Base-by-base conservation (phyloP, 2,329 filamentous ascomycete genomes). In the Neurospora sp. region DNA sequence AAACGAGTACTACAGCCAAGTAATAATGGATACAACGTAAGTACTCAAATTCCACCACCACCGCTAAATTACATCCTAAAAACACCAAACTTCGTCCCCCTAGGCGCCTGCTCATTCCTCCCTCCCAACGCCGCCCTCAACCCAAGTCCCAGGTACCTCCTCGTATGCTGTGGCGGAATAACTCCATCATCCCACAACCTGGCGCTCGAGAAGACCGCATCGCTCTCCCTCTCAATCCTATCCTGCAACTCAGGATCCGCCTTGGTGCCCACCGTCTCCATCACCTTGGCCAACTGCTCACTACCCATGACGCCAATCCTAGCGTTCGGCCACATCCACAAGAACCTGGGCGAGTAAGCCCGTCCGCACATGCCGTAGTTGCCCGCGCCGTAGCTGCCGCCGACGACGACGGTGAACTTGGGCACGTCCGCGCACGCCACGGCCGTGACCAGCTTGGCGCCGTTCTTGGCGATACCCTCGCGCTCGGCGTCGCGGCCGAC, bases 341-440 rank as follows among this genome's bases (percentile, higher is more conserved):
- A 81, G 80, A 98, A 93, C 13, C 93, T 85, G 0, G 95, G 95
- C n/a, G 88, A 89, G 80, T 97, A 99, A 1, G 96, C 95, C 68
- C 96, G 87, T 28, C 96, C 96, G 78, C 93, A 98, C 96, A 99
- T 99, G 76, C 95, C 96, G 78, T 99, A 99, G 80, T 98, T 99
- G 4, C 96, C 96, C 8, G 95, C 95, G 71, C 95, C 95, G 74
- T 96, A 96, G 79, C 91, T 94, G 38, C 91, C 92, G 33, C 96
- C 96, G n/a, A 97, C 90, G 0, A 99, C 92, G 17, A 99, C 93
- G 0, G 96, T 99, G 78, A 98, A 95, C 80, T 99, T 98, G 74
- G 96, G 95, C 58, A 98, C 95, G 74, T 96, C 89, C 4, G 95
- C 94, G 78, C 94, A 97, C 9, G 93, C 93, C 11, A 98, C 96